These are phyloP conservation scores for Kluyveromyces dobzhanskii DNA, from an alignment of 805 yeast genomes.

Conservation along the genomic window DNA sequence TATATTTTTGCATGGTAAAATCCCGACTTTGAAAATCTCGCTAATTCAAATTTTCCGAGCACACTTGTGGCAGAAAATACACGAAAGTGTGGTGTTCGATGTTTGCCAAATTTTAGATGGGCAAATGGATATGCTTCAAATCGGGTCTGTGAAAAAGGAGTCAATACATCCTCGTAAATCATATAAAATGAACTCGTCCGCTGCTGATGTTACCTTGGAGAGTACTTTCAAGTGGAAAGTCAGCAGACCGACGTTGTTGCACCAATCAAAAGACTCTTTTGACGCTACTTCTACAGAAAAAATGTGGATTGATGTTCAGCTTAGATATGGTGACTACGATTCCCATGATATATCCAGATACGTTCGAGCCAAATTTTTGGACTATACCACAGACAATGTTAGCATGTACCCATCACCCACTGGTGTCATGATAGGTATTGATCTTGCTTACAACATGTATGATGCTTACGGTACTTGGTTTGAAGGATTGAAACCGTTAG, in stretches of 20 bases:
- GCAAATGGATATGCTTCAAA: conserved; percentile 73
- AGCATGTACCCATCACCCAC: conserved; percentile 89
- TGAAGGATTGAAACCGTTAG: conserved; percentile 82
- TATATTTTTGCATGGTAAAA: conserved; percentile 93
- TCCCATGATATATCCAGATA: conserved; percentile 94
- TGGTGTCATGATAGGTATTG: conserved; percentile 85
- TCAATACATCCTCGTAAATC: conserved; percentile 96
- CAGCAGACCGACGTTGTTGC: conserved; percentile 69
- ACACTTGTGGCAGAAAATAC: conserved; percentile 98
- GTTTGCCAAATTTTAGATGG: conserved; percentile 85
- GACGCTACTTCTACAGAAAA: conserved; percentile 53
- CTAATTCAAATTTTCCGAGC: conserved; percentile 94
- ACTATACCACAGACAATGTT: conserved; percentile 80
- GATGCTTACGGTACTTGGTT: conserved; percentile 98
- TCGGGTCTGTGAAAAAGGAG: conserved; percentile 81
- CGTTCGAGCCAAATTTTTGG: conserved; percentile 85
- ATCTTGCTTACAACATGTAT: conserved; percentile 90
- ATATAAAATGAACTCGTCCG: conserved; percentile 91
- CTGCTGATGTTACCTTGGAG: conserved; percentile 79
- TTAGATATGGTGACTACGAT: conserved; percentile 95
- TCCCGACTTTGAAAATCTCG: conserved; percentile 93
- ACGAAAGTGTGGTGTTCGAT: conserved; percentile 90
- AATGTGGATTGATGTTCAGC: conserved; percentile 92
- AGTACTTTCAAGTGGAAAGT: conserved; percentile 79
- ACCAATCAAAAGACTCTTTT: conserved; percentile 59